Evolutionary conservation across 2,329 filamentous ascomycete species (phyloP).

Genomic region (Colletotrichum gigasporum): DNA sequence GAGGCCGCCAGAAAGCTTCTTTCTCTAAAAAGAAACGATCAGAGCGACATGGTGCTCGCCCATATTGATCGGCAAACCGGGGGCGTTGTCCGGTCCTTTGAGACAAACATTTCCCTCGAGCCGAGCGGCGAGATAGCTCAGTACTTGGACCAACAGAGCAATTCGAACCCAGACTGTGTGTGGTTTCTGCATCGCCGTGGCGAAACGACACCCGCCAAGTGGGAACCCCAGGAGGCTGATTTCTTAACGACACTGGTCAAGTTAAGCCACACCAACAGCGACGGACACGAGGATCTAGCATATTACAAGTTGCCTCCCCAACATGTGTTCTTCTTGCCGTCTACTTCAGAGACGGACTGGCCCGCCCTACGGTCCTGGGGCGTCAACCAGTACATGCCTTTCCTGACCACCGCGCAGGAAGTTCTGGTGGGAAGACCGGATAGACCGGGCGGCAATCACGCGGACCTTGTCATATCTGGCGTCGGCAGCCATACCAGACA

Average conservation of each 20-base stretch:
- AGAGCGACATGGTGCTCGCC: conserved; percentile 7
- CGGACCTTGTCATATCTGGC: background rate
- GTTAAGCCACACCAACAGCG: background rate
- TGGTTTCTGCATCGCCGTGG: conserved; percentile 36
- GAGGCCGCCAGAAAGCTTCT: conserved; percentile 37
- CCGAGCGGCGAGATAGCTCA: background rate
- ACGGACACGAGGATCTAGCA: conserved; percentile 5
- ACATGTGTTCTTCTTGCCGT: background rate
- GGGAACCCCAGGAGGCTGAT: conserved; percentile 35
- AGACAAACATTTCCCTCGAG: background rate
- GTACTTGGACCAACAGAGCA: background rate
- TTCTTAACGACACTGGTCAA: conserved; percentile 22
- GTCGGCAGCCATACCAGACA: background rate
- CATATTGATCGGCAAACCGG: conserved; percentile 1
- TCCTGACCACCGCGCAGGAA: conserved; percentile 37
- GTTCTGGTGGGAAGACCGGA: conserved; percentile 35
- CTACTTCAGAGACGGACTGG: no score
- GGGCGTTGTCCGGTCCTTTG: background rate
- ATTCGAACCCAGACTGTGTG: background rate
- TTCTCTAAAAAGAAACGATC: conserved; percentile 20
- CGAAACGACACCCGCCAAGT: conserved; percentile 21
- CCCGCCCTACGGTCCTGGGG: conserved; percentile 34
- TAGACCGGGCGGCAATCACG: background rate
- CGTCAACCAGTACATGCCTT: conserved; percentile 38
- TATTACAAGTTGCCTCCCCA: conserved; percentile 17